Base-by-base conservation (phyloP, 1,139 yeast species). In the Hemisphaericaspora subhashii region DNA sequence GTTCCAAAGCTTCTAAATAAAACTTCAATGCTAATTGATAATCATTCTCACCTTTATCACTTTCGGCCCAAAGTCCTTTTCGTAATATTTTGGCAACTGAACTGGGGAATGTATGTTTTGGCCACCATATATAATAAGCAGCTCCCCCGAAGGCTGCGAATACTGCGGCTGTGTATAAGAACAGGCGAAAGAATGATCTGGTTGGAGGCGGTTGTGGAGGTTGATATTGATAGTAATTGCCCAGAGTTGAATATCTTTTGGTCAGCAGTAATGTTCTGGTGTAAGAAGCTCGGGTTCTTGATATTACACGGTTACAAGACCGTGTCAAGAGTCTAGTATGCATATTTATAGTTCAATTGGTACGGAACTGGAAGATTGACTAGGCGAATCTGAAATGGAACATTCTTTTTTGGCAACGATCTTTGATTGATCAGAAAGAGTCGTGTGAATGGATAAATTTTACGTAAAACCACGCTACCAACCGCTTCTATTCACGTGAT, bases 41-140 rank as follows among this genome's bases (percentile, higher is more conserved):
- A 50, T 78, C 80, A 41, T 79, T 72, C 35, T 78, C 83, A 15
- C 85, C 86, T 38, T 75, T 77, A 31, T 83, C 86, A 38, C 85
- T 75, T 58, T 90, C 97, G 2, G 94, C 92, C 85, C 92, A 81
- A 6, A 90, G 64, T 0, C 86, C 97, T 52, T 81, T 77, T 32
- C 95, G 70, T 47, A 89, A 66, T 27, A 77, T 70, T 36, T 68
- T 72, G 16, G 96, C 95, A 10, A 89, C 95, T 37, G 64, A 53
- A 46, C 66, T 43, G 22, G 81, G 76, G 39, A 71, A 72, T 4
- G 74, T 65, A 52, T 74, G 79, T 44, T 76, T 77, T 10, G 87
- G 87, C 83, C 85, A 81, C 58, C 69, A 77, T 44, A 69, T 51
- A 60, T 75, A 79, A 66, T 77, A 80, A 0, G 66, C 60, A 24